Evolutionary conservation across 2,329 filamentous ascomycete genomes (phyloP), one percentile per base, ranked within the genome.

Genomic region (Amphichorda felina): DNA sequence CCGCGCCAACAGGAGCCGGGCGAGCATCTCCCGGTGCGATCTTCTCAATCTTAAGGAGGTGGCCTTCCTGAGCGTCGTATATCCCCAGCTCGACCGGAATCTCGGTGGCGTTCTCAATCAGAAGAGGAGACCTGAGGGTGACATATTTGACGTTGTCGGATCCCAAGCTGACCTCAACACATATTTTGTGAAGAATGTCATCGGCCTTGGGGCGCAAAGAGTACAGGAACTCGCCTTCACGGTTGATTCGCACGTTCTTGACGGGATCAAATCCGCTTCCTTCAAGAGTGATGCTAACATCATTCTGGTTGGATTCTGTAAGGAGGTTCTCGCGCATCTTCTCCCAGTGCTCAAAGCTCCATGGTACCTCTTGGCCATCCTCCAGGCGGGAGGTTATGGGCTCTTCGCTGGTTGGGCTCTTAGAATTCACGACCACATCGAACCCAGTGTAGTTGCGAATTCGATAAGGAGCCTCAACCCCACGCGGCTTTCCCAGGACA

Each of bases 61-160:
- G 81, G 1, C 88, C 88, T 38, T 94, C 82, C 41, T 85, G 75
- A 0, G 78, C 77, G 54, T 89, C 91, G 51, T 85, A 95, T 13
- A 98, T 78, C 13, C 91, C 93, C 16, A 98, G 59, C 56, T 98
- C 91, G 11, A 98, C 79, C 0, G 91, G 89, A 30, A 98, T 94
- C 52, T 98, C 86, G 0, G 91, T 98, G 43, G 91, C 83, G 57
- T 98, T 98, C 54, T 98, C 91, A 7, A 98, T 78, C 1, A 95
- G 62, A 2, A 98, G 64, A 1, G 91, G 91, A 14, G 89, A 96
- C 18, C 91, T 76, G 50, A 98, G 79, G 2, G 88, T 98, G 50
- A 98, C 93, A 54, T 94, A 93, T 63, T 98, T 98, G 61, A 98
- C 84, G 49, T 96, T 96, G 63, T 98, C 89, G 1, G 75, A 64